Base-by-base conservation (phyloP, 2,329 filamentous ascomycete species). In the Lasiodiplodia hormozganensis region DNA sequence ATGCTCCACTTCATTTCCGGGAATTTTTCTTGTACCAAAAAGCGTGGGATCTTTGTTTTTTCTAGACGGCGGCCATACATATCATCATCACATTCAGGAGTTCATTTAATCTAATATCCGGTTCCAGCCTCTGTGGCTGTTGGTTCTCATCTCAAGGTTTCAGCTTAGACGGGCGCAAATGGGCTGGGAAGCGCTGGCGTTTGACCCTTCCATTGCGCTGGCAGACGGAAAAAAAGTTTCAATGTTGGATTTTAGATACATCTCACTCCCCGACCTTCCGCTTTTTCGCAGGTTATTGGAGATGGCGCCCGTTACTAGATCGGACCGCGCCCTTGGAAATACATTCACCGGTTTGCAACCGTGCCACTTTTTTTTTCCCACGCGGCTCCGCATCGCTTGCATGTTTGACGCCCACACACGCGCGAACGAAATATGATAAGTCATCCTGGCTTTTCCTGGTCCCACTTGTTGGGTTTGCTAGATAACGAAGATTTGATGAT, bases 1-100 rank as follows among this genome's bases (percentile, higher is more conserved):
- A 34, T 38, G 65, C 43, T 60, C 65, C 54, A 12, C 54, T 7
- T 67, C 43, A 67, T 67, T 67, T 67, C 65, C 38, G 21, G 38
- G 23, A 40, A 3, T 21, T 38, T 38, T 25, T 25, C 58, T 25
- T 7, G 21, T 49, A 51, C n/a, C 38, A 57, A 60, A 67, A 60
- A 64, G 60, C 60, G 60, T 64, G 40, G 28, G 12, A 28, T 60
- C 12, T 53, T 53, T 53, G 5, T 60, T 31, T 57, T 38, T 62
- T 34, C 16, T 53, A 52, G 43, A 64, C 18, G 58, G 40, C 40
- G 43, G 43, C 21, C 43, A 28, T 51, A 34, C 28, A 10, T n/a
- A 49, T n/a, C 23, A 11, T 38, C 40, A 52, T 52, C 60, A 52
- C 47, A 51, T 28, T 64, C 25, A 23, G 60, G 31, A 14, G 38